Percentiles rank a stretch among this genome's conserved stretches.
Conservation (phyloP, 2,329 filamentous ascomycete species). For the Fusarium scirpi region DNA sequence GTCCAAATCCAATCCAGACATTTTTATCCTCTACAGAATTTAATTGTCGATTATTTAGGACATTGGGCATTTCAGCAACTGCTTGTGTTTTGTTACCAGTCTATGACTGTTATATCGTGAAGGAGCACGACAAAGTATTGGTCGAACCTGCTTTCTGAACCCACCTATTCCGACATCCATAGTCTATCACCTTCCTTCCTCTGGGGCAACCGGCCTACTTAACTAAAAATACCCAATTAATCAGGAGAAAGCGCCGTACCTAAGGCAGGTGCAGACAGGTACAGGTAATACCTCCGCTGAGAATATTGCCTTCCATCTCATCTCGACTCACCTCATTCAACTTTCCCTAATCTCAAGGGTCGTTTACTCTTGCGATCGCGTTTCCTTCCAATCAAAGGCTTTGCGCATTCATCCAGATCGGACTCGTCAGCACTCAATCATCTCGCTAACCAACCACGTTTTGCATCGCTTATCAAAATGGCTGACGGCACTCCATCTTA, state of each 20-base stretch:
- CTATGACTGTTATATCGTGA: conserved; percentile 14
- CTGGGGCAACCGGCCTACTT: background rate
- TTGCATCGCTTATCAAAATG: conserved; percentile 27
- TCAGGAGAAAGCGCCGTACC: conserved; percentile 17
- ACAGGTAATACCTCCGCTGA: background rate
- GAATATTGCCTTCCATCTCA: conserved; percentile 2
- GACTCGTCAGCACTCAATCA: conserved; percentile 27
- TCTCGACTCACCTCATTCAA: background rate
- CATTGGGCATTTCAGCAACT: background rate
- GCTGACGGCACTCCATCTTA: conserved; percentile 56
- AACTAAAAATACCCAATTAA: conserved; percentile 17
- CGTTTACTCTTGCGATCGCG: background rate
- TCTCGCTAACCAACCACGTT: conserved; percentile 21
- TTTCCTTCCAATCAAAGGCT: background rate
- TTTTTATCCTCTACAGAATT: conserved; percentile 1
- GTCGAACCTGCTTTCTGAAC: background rate
- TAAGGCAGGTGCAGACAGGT: background rate
- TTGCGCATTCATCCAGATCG: background rate
- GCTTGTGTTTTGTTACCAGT: background rate
- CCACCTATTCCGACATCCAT: conserved; percentile 9
- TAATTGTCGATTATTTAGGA: background rate
- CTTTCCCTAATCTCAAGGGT: background rate
- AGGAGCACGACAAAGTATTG: conserved; percentile 11
- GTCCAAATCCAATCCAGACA: conserved; percentile 5
- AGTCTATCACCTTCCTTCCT: conserved; percentile 14